Base-by-base conservation (phyloP, 176 grass and related monocot species). In the Triticum dicoccoides region DNA sequence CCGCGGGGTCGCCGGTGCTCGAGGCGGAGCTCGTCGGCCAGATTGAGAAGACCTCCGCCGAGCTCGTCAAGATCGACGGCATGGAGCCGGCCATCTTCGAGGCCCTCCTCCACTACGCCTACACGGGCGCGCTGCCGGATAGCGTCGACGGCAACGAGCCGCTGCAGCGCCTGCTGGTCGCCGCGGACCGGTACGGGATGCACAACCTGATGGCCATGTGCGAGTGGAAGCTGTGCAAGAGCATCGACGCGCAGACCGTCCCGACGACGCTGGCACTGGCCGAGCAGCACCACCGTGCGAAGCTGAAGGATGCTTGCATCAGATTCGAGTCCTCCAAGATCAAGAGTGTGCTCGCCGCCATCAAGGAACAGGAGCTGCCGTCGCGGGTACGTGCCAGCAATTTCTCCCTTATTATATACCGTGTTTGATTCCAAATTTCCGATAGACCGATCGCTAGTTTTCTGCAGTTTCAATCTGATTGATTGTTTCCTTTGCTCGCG, bases 151-250 rank as follows among this genome's bases (percentile, higher is more conserved):
- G n/a, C 3, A 25, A 12, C 23, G 61, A 4, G 61, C 1, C 20
- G 14, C 45, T 68, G 29, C 83, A 76, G 35, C 59, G 15, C 18
- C 30, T 76, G 23, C 15, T 85, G 10, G 69, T 23, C 13, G 83
- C 39, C 8, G 83, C 83, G 0, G 71, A 85, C 42, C 52, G 70
- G 7, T 85, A 85, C 21, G 61, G 38, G 17, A 20, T 85, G 72
- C 9, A 85, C 27, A 85, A 61, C 17, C 29, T 77, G 34, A 77
- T 21, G 29, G 21, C 73, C 6, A 64, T 85, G 63, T 85, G 83
- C 20, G 72, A 67, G 65, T 25, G 5, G 6, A 65, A 25, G 25
- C 24, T 77, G 17, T 85, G 72, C 38, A 0, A 24, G 12, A 14
- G 38, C 24, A n/a, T 85, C 11, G 58, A 29, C 65, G 83, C 20